Evolutionary conservation across 192 early-diverging fungal genomes (phyloP), one percentile per base, ranked within the genome.

Genomic region (Backusella tarrabulga): DNA sequence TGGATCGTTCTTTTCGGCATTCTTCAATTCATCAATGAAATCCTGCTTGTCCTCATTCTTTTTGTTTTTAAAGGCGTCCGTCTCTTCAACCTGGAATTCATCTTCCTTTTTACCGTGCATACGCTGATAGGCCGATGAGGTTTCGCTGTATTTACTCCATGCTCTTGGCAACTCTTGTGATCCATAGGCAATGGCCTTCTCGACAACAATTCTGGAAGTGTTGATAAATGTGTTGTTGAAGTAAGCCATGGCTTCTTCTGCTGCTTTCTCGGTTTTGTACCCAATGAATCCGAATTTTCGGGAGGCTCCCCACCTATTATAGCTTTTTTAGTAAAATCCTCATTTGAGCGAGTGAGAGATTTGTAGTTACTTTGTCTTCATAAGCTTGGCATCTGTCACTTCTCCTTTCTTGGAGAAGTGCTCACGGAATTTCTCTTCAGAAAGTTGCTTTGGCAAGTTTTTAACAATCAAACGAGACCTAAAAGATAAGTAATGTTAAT

Each of bases 221-320:
- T 97, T 94, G 56, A 99, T 92, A 77, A 91, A 99, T 23, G 96
- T 93, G 73, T 90, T 87, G 86, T 99, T 92, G 81, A 97, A 99
- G 84, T 97, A 93, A 40, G 84, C 82, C 34, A 94, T 82, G 0
- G 96, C 97, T 4, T 85, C 88, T 67, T 92, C 83, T 6, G 97
- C 98, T 21, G 96, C 96, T 75, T 94, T 90, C 44, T 95, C 95
- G 5, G 93, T 92, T 69, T 89, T 90, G 84, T 91, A 99, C 35
- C 98, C 98, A 77, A 98, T 92, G 79, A 94, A 99, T 23, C 93
- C 95, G 76, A 99, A 97, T 74, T 90, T 89, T 72, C 98, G 92
- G 68, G 94, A 97, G 72, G 76, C 79, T 34, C 94, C 93, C 67
- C 92, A 90, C 5, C 94, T 94, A 76, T 79, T 9, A 52, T 42